Base-by-base conservation (phyloP, 495 filamentous ascomycete species). In the Trichoderma orchidacearum region DNA sequence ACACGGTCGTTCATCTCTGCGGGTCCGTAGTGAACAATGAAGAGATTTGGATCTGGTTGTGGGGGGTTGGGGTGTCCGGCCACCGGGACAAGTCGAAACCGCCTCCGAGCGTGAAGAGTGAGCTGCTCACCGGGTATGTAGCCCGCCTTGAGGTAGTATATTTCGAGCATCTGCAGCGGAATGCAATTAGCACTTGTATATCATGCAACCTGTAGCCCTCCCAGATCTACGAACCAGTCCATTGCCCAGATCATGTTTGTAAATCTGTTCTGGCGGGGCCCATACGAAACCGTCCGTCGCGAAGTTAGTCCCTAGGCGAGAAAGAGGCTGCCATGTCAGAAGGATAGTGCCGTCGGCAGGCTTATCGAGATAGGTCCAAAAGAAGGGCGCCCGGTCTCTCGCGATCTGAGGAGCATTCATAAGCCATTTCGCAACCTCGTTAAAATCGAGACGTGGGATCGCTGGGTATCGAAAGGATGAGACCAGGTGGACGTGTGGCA, bases 221-320 rank as follows among this genome's bases (percentile, higher is more conserved):
- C 32, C n/a, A 35, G 8, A n/a, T n/a, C 8, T 35, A 62, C 86
- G 61, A 81, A 92, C 89, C 70, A 89, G 85, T 51, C 90, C 90
- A 60, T 83, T 82, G 60, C 70, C 70, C 7, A 83, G 70, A 58
- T 90, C 83, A 51, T 86, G 80, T 38, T 76, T 78, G 56, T 81
- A 86, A 15, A 77, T 82, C 53, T 82, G 74, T 69, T 97, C 92
- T 13, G 79, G 74, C 61, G 88, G 85, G 5, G 83, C 80, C 92
- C 92, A 98, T 51, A 95, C 72, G 64, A 89, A 92, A 13, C 93
- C 93, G 78, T 98, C 92, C 58, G 84, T 94, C 21, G 93, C 83
- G 62, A 87, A 91, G 51, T 81, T 81, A 3, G 75, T 77, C 17
- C 80, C 81, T 54, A 89, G 71, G 54, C 81, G 76, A 21, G 76